phyloP scores from a whole-genome alignment of 768 basidiomycete species.

The Mycena capillaripes region DNA sequence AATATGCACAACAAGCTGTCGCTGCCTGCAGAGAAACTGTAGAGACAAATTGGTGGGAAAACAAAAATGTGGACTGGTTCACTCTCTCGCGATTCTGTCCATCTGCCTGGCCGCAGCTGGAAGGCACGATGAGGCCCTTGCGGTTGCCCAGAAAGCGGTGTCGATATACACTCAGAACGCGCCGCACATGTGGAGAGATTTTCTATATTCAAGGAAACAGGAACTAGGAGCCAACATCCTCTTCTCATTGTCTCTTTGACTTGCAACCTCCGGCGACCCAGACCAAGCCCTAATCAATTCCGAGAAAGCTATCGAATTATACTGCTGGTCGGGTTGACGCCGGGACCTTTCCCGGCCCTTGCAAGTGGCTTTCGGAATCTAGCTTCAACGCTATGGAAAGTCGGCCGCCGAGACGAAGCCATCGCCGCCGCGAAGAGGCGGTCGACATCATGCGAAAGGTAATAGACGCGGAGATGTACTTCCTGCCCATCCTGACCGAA shows the following conservation, averaged over 20 bases:
- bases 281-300: background rate
- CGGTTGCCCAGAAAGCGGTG: background rate
- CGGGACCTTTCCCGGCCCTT: background rate
- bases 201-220: background rate
- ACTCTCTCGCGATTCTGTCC: conserved; percentile 5
- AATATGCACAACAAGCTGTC: conserved; percentile 1
- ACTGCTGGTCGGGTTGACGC: conserved; percentile 1
- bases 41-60: background rate
- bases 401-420: background rate
- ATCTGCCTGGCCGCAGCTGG: background rate
- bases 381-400: no score
- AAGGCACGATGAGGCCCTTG: background rate
- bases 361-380: no score
- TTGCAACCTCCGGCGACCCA: background rate
- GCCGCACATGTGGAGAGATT: background rate
- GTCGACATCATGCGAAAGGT: background rate
- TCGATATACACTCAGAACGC: background rate
- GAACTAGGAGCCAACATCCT: background rate
- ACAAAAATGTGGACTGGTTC: background rate
- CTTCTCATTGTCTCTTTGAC: background rate
- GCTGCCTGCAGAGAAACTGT: background rate
- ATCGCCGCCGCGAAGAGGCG: background rate
- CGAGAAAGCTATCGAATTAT: background rate
- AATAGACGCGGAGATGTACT: background rate
- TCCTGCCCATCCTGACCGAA: background rate